Base-by-base conservation (phyloP, 2,329 filamentous ascomycete genomes). In the Beauveria asiatica region DNA sequence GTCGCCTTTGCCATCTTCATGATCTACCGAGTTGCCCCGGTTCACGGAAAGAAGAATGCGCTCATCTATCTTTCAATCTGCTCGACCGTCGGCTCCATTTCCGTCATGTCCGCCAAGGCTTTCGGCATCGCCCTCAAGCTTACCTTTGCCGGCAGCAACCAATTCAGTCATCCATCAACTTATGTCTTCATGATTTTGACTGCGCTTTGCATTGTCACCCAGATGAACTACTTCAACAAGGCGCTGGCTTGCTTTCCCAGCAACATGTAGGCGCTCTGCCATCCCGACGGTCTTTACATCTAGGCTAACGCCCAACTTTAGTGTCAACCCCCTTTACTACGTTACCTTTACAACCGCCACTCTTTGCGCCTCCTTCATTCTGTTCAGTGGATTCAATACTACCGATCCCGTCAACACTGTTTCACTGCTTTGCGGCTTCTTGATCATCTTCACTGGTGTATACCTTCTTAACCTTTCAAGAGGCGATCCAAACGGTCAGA, bases 151-250 rank as follows among this genome's bases (percentile, higher is more conserved):
- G 94, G 93, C 58, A 88, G 95, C 75, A 99, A 99, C 75, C 94
- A 99, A 74, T 97, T 99, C 74, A 85, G 84, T 5, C 90, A 96
- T 67, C 90, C 95, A 2, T 96, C 92, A 54, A 99, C 95, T 62
- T 99, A 99, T 69, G 92, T 97, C 64, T 99, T 99, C 73, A 87
- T 93, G 75, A 97, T 99, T 65, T 84, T 97, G 65, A 94, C 92
- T 0, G 81, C 82, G 3, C 90, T 97, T 65, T 99, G 94, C 78
- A 97, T 99, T 70, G 74, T 99, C 66, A 97, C 92, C 9, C 94
- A 99, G 80, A 97, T 99, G 94, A 99, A 99, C 75, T 99, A 99
- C 75, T 96, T 99, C 76, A 99, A 99, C 81, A 99, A 99, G 76
- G 94, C 94, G 8, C 78, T 99, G 62, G 95, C 91, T 74, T 92